These are phyloP conservation scores for Fusarium succisae DNA, from an alignment of 2,329 filamentous ascomycete species.

Conservation along the genomic window DNA sequence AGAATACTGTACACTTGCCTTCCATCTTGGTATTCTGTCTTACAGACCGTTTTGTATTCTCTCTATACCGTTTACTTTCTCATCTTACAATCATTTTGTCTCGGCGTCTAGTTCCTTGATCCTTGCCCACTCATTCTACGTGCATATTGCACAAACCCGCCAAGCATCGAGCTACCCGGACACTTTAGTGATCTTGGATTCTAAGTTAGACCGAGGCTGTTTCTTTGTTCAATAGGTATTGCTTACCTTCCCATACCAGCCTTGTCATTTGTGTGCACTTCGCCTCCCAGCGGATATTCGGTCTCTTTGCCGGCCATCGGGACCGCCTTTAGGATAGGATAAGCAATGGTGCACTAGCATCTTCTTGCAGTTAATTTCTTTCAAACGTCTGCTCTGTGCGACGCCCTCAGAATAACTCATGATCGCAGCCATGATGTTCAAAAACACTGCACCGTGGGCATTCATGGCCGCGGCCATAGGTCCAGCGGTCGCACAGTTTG, in stretches of 20 bases:
- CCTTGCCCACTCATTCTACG: background rate
- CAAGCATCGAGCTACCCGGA: slow-evolving; percentile 4
- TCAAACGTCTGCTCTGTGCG: slow-evolving; percentile 14
- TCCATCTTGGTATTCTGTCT: slow-evolving; percentile 9
- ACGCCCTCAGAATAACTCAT: slow-evolving; percentile 5
- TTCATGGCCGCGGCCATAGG: slow-evolving; percentile 28
- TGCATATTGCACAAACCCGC: slow-evolving; percentile 14
- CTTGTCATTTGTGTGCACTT: background rate
- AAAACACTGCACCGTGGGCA: slow-evolving; percentile 15
- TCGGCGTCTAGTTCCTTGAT: background rate
- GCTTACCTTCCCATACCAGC: slow-evolving; percentile 14
- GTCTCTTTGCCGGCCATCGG: background rate
- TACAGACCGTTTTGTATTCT: slow-evolving; percentile 15
- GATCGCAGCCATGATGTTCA: slow-evolving; percentile 31
- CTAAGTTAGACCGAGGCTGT: background rate
- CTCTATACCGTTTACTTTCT: slow-evolving; percentile 1
- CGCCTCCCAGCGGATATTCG: slow-evolving; percentile 2
- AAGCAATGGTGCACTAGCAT: slow-evolving; percentile 38
- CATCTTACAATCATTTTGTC: background rate
- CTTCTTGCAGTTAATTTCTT: slow-evolving; percentile 24
- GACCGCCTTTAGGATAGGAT: slow-evolving; percentile 3
- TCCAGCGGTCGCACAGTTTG: slow-evolving; percentile 51
- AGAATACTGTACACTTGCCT: slow-evolving; percentile 3
- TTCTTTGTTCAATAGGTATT: slow-evolving; percentile 18
- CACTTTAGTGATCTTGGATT: slow-evolving; percentile 10